Evolutionary conservation across 176 grass and related monocot species (phyloP).

Genomic region (Metroxylon sagu): DNA sequence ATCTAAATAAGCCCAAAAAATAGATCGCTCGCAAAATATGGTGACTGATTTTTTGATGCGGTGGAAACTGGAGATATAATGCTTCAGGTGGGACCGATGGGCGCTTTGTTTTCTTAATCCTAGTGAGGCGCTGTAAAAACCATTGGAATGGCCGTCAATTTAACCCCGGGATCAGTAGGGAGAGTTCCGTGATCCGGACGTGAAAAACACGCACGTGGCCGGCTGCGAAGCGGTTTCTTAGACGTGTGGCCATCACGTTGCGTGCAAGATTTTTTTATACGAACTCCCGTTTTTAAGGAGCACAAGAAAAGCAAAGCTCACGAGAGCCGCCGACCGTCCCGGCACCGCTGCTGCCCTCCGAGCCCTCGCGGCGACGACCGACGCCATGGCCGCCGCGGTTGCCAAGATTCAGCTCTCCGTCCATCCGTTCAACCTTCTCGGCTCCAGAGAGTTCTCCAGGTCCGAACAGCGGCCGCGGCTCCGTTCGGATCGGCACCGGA

Average conservation of each 20-base stretch:
- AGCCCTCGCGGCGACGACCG: background rate
- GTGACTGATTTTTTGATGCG: too few species aligned
- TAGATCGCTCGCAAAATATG: too few species aligned
- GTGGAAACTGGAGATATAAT: too few species aligned
- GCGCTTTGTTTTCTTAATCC: too few species aligned
- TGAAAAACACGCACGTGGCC: conserved; percentile 24
- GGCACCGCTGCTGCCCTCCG: too few species aligned
- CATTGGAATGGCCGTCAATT: too few species aligned
- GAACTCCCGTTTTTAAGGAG: background rate
- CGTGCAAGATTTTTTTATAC: conserved; percentile 2
- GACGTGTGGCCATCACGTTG: conserved; percentile 72
- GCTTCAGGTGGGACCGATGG: too few species aligned
- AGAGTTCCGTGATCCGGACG: background rate
- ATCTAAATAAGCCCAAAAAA: too few species aligned
- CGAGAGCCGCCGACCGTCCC: too few species aligned
- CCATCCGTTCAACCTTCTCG: conserved; percentile 17
- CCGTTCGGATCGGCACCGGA: background rate
- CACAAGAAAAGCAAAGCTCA: too few species aligned
- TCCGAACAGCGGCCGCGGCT: background rate
- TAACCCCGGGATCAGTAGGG: too few species aligned
- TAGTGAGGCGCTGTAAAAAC: too few species aligned
- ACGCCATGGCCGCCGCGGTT: conserved; percentile 49
- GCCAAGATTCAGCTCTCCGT: conserved; percentile 40
- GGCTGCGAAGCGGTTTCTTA: conserved; percentile 24
- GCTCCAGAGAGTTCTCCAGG: conserved; percentile 6